Evolutionary conservation across 306 rosid genomes (phyloP).

Genomic region (Castanea mollissima): DNA sequence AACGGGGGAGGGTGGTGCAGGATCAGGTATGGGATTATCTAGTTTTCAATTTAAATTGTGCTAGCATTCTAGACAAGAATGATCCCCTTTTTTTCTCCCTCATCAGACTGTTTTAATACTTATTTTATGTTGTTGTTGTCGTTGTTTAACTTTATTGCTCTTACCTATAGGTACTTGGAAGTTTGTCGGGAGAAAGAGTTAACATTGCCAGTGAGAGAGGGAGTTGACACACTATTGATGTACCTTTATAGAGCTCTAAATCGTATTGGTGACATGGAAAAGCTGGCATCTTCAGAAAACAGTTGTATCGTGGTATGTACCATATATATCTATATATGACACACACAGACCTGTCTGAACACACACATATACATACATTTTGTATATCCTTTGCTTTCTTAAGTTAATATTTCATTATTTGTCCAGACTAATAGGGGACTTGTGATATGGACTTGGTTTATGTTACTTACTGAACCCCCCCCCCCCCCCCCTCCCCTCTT

Average conservation of each 20-base stretch:
- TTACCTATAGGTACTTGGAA: constrained; percentile 75
- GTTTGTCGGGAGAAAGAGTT: constrained; percentile 64
- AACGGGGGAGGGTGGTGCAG: not conserved
- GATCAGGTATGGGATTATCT: not conserved
- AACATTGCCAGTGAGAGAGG: constrained; percentile 64
- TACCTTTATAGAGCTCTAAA: constrained; percentile 87
- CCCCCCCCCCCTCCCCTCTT: too few species aligned
- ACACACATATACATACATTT: not conserved
- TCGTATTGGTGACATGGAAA: constrained; percentile 78
- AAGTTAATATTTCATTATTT: constrained; percentile 6
- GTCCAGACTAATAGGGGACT: constrained; percentile 1
- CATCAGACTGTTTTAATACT: not conserved
- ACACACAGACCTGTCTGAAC: not conserved
- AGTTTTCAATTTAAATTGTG: constrained; percentile 3
- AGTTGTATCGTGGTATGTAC: constrained; percentile 83
- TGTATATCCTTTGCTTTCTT: constrained; percentile 12
- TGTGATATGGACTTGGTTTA: not conserved
- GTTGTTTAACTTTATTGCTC: constrained; percentile 5
- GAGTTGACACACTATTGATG: constrained; percentile 90
- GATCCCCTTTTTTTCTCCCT: not conserved
- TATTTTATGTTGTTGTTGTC: not conserved
- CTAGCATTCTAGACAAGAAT: not conserved
- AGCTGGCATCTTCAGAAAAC: constrained; percentile 83
- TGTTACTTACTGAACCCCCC: not conserved
- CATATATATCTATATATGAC: not conserved